Conservation (phyloP, 2,329 filamentous ascomycete genomes). For the Teratosphaeria pseudoeucalypti region DNA sequence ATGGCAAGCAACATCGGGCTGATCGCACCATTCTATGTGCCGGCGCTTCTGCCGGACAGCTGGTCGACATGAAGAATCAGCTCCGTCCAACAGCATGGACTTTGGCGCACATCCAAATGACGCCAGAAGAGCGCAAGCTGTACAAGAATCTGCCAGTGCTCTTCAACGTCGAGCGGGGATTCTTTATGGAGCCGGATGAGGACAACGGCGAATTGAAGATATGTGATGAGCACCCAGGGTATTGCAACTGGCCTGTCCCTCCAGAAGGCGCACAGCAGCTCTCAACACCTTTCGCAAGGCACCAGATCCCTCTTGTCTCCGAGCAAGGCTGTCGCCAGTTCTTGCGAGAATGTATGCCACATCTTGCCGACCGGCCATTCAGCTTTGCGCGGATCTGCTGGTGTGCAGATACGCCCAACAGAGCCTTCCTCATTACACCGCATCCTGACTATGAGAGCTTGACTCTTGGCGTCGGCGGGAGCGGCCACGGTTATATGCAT, state of each 20-base stretch:
- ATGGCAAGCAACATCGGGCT: conserved; percentile 33
- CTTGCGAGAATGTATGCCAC: conserved; percentile 43
- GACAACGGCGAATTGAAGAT: conserved; percentile 39
- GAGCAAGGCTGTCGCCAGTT: conserved; percentile 40
- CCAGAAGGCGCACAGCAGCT: conserved; percentile 18
- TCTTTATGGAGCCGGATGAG: conserved; percentile 41
- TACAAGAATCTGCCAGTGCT: conserved; percentile 42
- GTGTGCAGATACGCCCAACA: conserved; percentile 47
- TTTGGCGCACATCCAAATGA: conserved; percentile 42
- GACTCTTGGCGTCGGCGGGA: conserved; percentile 41
- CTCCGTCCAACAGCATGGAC: conserved; percentile 47
- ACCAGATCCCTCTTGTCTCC: conserved; percentile 39
- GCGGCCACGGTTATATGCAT: conserved; percentile 45
- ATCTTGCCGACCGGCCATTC: conserved; percentile 40
- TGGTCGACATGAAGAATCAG: conserved; percentile 43
- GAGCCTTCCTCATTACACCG: conserved; percentile 42
- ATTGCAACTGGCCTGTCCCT: conserved; percentile 37
- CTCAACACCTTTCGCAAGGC: conserved; percentile 34
- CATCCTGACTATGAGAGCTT: conserved; percentile 37
- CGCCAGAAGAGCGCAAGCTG: conserved; percentile 31
- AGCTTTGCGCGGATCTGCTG: conserved; percentile 45
- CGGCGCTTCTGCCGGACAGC: conserved; percentile 37
- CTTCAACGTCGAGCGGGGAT: conserved; percentile 40
- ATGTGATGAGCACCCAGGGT: conserved; percentile 49
- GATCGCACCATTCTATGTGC: conserved; percentile 39